phyloP scores from a whole-genome alignment of 345 rosid genomes.

The Linum usitatissimum region DNA sequence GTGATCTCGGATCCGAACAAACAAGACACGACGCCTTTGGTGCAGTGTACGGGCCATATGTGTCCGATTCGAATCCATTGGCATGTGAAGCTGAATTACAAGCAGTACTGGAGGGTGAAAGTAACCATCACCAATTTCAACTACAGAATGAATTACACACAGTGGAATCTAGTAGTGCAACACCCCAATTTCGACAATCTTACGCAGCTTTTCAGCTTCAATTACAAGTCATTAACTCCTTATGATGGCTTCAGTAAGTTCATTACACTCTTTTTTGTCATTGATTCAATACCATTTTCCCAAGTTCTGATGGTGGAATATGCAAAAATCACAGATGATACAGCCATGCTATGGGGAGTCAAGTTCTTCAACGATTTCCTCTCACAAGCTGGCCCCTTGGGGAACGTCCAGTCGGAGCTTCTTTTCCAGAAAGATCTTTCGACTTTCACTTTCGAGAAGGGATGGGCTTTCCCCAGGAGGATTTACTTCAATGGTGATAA shows the following conservation, averaged over 20 bases:
- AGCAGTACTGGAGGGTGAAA: slow-evolving; percentile 26
- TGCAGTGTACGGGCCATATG: slow-evolving; percentile 28
- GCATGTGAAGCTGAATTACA: slow-evolving; percentile 25
- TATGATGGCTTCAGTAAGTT: slow-evolving; percentile 24
- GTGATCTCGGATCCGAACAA: slow-evolving; percentile 15
- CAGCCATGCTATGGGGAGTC: too few relatives aligned
- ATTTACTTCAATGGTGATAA: background rate
- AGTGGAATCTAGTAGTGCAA: slow-evolving; percentile 24
- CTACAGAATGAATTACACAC: slow-evolving; percentile 18
- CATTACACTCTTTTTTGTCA: background rate
- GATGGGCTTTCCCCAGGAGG: too few relatives aligned
- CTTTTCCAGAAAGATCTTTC: too few relatives aligned
- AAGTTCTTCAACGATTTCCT: too few relatives aligned
- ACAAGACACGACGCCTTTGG: slow-evolving; percentile 17
- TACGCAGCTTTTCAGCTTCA: slow-evolving; percentile 20
- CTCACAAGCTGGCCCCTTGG: too few relatives aligned
- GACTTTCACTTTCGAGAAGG: too few relatives aligned
- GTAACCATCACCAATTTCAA: slow-evolving; percentile 24
- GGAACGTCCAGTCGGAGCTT: too few relatives aligned
- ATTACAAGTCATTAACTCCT: slow-evolving; percentile 21
- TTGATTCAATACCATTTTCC: background rate
- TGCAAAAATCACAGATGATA: too few relatives aligned
- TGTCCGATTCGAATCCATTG: slow-evolving; percentile 24
- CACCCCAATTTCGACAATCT: slow-evolving; percentile 28
- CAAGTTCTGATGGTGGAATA: too few relatives aligned